Evolutionary conservation across 169 alveolate species (phyloP).

Genomic region (Plasmodium knowlesi): DNA sequence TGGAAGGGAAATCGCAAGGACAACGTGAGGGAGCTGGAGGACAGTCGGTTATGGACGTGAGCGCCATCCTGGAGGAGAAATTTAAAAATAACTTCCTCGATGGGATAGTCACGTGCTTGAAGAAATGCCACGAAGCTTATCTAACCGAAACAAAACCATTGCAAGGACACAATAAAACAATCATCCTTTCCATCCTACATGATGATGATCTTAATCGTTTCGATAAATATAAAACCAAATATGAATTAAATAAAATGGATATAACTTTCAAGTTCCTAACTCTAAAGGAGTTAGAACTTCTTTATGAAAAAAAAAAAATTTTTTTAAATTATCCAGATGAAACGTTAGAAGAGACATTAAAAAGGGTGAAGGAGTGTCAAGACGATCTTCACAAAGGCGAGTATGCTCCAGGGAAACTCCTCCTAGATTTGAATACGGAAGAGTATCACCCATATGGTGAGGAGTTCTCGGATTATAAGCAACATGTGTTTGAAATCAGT

Average conservation of each 20-base stretch:
- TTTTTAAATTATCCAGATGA: conserved; percentile 39
- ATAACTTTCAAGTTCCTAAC: conserved; percentile 16
- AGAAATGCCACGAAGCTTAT: conserved; percentile 16
- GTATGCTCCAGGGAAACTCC: conserved; percentile 11
- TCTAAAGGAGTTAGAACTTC: conserved; percentile 5
- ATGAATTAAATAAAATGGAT: conserved; percentile 23
- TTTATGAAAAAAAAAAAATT: conserved; percentile 51
- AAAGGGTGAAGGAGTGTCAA: not conserved
- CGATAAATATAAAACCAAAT: conserved; percentile 19
- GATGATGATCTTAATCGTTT: conserved; percentile 26
- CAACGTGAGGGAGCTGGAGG: not conserved
- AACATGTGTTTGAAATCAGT: conserved; percentile 76
- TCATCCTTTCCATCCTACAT: not conserved
- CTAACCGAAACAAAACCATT: not conserved
- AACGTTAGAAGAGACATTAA: conserved; percentile 17
- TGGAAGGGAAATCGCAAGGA: not conserved
- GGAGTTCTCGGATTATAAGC: not conserved
- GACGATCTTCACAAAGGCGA: not conserved
- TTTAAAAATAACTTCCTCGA: conserved; percentile 33
- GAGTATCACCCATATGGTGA: not conserved
- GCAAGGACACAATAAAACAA: not conserved
- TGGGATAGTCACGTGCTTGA: conserved; percentile 35
- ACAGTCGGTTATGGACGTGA: not conserved
- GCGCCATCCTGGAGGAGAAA: conserved; percentile 23
- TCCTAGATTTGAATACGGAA: conserved; percentile 12